These are phyloP conservation scores for Aspergillus terreus DNA, from an alignment of 2,329 filamentous ascomycete genomes.

Conservation along the genomic window DNA sequence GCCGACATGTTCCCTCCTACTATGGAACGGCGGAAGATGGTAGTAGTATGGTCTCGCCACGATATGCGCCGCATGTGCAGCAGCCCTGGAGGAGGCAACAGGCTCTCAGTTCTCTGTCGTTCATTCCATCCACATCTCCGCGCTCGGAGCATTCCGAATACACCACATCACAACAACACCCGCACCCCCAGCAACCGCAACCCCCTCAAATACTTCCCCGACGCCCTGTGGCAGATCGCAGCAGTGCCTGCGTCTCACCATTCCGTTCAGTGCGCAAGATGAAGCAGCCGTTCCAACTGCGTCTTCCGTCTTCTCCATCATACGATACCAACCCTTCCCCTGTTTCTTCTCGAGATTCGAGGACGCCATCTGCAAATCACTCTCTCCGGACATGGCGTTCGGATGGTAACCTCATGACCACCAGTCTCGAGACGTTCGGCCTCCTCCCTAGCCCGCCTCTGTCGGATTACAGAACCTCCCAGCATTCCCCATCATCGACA, in stretches of 20 bases:
- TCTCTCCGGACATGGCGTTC: slow-evolving; percentile 34
- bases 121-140: slow-evolving; percentile 28
- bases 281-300: slow-evolving; percentile 38
- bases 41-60: slow-evolving; percentile 15
- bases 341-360: slow-evolving; percentile 14
- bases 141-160: slow-evolving; percentile 29
- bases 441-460: slow-evolving; percentile 36
- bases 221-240: slow-evolving; percentile 23
- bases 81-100: slow-evolving; percentile 31
- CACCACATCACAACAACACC: slow-evolving; percentile 18
- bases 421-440: slow-evolving; percentile 30
- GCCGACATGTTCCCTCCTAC: slow-evolving; percentile 17
- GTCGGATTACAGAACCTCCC: slow-evolving; percentile 29
- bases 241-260: slow-evolving; percentile 28
- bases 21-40: slow-evolving; percentile 11
- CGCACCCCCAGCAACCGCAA: not conserved
- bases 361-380: slow-evolving; percentile 18
- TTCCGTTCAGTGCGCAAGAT: slow-evolving; percentile 38
- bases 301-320: slow-evolving; percentile 33
- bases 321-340: slow-evolving; percentile 21
- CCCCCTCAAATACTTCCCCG: slow-evolving; percentile 4
- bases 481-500: slow-evolving; percentile 22
- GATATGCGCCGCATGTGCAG: slow-evolving; percentile 21
- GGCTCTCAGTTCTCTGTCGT: slow-evolving; percentile 32
- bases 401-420: slow-evolving; percentile 31